A percentile compares a stretch with the other conserved stretches of the same genome.
Conservation (phyloP, 495 filamentous ascomycete genomes). For the Podospora fimiseda region DNA sequence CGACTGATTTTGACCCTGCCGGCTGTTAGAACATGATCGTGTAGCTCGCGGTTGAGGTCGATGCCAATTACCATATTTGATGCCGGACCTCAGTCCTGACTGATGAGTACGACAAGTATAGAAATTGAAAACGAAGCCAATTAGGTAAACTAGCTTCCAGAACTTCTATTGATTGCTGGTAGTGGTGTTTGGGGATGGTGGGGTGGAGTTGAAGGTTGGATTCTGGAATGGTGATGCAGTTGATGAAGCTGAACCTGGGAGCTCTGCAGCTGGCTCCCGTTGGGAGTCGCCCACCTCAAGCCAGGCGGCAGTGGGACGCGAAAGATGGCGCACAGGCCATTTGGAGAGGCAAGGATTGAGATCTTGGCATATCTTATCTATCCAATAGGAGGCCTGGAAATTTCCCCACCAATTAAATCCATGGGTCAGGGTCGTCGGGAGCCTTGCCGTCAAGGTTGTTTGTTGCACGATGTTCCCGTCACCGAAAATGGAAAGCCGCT, state of each 20-base stretch:
- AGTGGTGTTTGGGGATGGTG: background rate
- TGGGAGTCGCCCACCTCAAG: conserved; percentile 3
- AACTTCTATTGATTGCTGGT: no score
- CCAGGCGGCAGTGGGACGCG: conserved; percentile 23
- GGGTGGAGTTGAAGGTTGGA: background rate
- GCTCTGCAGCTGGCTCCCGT: background rate
- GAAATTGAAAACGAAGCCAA: no score
- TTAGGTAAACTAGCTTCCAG: no score
- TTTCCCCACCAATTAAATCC: no score
- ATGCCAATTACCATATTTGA: conserved; percentile 23
- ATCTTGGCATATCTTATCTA: background rate
- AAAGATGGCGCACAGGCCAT: conserved; percentile 11
- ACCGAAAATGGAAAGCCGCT: no score
- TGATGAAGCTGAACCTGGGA: conserved; percentile 6
- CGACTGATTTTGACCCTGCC: conserved; percentile 80
- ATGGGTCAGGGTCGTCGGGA: no score
- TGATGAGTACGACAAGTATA: background rate
- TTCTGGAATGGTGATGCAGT: conserved; percentile 4
- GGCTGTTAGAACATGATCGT: conserved; percentile 17
- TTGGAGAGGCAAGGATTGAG: conserved; percentile 1
- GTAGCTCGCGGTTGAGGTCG: background rate
- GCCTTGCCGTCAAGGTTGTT: no score
- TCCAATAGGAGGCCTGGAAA: no score
- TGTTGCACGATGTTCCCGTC: no score
- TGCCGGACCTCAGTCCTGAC: background rate